Evolutionary conservation across 108 stramenopile genomes (phyloP).

Genomic region (Aurantiochytrium sp.): DNA sequence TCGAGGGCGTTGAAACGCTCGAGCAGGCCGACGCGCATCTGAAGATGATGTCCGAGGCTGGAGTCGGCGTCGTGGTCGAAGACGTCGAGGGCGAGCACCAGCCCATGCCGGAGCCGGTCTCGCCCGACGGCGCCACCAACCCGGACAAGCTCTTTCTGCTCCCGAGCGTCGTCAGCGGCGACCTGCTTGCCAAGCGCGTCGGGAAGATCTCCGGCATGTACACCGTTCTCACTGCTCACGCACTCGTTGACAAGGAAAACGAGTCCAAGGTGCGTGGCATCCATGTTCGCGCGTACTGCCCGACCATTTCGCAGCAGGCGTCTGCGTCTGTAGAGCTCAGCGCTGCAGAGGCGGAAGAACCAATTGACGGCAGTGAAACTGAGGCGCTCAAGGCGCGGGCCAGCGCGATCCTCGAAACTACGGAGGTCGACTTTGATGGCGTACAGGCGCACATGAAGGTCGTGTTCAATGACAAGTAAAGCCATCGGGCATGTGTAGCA

Average conservation of each 20-base stretch:
- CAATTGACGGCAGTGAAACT: background rate
- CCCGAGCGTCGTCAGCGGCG: background rate
- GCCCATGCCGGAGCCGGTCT: background rate
- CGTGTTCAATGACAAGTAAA: background rate
- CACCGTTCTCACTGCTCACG: background rate
- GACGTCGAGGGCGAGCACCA: background rate
- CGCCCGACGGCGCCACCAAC: background rate
- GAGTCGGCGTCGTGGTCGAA: background rate
- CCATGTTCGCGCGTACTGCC: slow-evolving; percentile 24
- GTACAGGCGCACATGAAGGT: slow-evolving; percentile 19
- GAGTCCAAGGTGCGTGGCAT: background rate
- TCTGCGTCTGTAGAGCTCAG: background rate
- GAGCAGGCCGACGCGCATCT: background rate
- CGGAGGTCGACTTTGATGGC: background rate
- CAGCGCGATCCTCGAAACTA: background rate
- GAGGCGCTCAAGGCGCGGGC: background rate
- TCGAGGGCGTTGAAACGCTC: background rate
- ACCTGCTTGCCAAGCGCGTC: background rate
- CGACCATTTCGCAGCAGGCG: background rate
- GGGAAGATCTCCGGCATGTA: background rate
- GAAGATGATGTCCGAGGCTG: background rate
- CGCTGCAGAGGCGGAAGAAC: no score
- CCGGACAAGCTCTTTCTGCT: background rate
- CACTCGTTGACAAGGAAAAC: background rate
- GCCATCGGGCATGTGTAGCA: background rate